Evolutionary conservation across 2,329 filamentous ascomycete genomes (phyloP), one percentile per base, ranked within the genome.

Genomic region (Nemania serpens): DNA sequence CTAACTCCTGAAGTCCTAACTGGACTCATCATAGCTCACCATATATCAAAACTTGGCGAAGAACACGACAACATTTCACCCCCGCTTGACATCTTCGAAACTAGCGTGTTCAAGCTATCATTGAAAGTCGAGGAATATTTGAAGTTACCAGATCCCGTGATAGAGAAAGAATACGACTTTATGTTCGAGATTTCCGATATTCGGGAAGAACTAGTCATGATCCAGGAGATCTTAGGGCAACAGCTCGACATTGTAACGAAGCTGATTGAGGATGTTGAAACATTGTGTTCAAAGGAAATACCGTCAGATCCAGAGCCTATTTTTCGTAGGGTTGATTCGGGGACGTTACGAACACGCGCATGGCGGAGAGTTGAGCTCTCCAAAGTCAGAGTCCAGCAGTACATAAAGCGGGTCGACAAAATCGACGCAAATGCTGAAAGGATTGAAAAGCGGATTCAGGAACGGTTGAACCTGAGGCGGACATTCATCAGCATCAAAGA

Each of bases 401-500:
- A 51, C n/a, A 34, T 33, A 12, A 25, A 45, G 5, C 39, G 48
- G 7, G 54, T 13, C 0, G 29, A 12, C 11, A 63, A 63, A 17
- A 61, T 61, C 11, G 50, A 58, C 34, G 29, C 7, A 25, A 39
- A 63, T 7, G 61, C 58, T 4, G 54, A 52, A 20, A 54, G 58
- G 13, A 20, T 63, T 17, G 43, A 61, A 20, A 55, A 55, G n/a
- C 46, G 34, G 15, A 63, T 61, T 25, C 61, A 63, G 18, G 46
- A 63, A 37, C 58, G 51, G 20, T 45, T 63, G 6, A 61, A 63
- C 36, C 36, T 63, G 18, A 61, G 42, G n/a, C 58, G 58, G 12
- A 63, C 61, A 25, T n/a, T 51, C n/a, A 39, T 41, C 5, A 51
- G 58, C 20, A 42, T 55, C 41, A 20, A 22, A 17, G 7, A 25